Evolutionary conservation across 2,329 filamentous ascomycete genomes (phyloP), one percentile per base, ranked within the genome.

Genomic region (Colletotrichum phormii): DNA sequence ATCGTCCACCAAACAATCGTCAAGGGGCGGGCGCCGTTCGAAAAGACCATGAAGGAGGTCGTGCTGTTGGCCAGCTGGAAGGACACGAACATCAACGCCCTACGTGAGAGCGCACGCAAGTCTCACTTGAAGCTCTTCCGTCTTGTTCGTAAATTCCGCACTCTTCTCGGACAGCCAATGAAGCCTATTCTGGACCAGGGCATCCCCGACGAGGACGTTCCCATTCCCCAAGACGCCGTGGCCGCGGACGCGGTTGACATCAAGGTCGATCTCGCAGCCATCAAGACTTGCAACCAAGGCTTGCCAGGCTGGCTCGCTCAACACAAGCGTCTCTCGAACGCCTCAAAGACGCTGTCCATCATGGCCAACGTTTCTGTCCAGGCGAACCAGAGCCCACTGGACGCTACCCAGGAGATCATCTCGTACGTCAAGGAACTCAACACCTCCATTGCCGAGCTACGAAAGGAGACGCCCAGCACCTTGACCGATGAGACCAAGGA

Each of bases 1-100:
- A 84, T 89, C 5, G 90, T 95, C 8, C 83, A 87, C 13, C 92
- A 94, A 74, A 84, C 87, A 1, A 88, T 98, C 46, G 84, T 84
- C 24, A 90, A 89, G 57, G 93, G 92, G n/a, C 90, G 95, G 67
- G 85, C 87, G 7, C 87, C 89, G 0, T 87, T 98, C n/a, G 96
- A 98, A 81, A 98, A 95, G 82, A 91, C 95, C 70, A 94, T 98
- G 88, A 96, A 93, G 80, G 94, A 98, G 77, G 92, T 98, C n/a
- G 89, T 99, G 18, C 90, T 97, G 64, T 86, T 99, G 77, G 95
- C 95, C 8, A 98, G 95, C 81, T 99, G 97, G 97, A 98, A 97
- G 81, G 97, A 99, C 77, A 98, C 94, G 26, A 99, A 98, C 78
- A 97, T 99, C 74, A 92, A 93, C 60, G 94, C 95, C 1, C 85